phyloP scores from a whole-genome alignment of 495 filamentous ascomycete species.

The Talaromyces proteolyticus region DNA sequence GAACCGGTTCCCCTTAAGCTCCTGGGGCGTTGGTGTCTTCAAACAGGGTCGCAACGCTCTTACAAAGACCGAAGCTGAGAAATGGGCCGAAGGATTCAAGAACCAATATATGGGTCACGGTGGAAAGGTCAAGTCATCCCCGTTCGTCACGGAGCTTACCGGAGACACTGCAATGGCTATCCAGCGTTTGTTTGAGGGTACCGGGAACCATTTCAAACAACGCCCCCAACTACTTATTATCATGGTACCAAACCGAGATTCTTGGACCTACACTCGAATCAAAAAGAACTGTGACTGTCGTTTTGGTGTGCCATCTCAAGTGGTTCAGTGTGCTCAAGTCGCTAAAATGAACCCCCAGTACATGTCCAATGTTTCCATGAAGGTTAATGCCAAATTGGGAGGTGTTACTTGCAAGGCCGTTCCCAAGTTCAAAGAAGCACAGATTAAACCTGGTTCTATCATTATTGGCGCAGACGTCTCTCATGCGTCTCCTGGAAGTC shows the following conservation, averaged over 20 bases:
- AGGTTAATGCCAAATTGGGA: conserved; percentile 94
- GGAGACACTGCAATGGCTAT: conserved; percentile 47
- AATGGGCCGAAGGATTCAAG: conserved; percentile 56
- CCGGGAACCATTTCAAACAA: conserved; percentile 36
- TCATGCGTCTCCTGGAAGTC: conserved; percentile 63
- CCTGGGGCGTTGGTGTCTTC: conserved; percentile 67
- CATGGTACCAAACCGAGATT: conserved; percentile 61
- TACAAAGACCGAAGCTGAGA: conserved; percentile 35
- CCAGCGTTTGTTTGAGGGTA: conserved; percentile 42
- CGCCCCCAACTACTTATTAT: conserved; percentile 64
- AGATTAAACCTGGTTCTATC: conserved; percentile 51
- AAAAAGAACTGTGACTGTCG: conserved; percentile 81
- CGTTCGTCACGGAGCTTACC: conserved; percentile 21
- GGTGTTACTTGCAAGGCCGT: conserved; percentile 58
- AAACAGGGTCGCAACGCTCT: conserved; percentile 30
- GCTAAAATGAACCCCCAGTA: conserved; percentile 63
- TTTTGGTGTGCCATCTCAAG: conserved; percentile 72
- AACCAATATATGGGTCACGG: conserved; percentile 65
- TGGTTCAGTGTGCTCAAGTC: conserved; percentile 58
- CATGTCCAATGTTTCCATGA: conserved; percentile 84
- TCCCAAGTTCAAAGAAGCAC: conserved; percentile 19
- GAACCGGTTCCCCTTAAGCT: conserved; percentile 52
- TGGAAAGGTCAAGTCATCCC: conserved; percentile 44
- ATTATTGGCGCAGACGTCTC: conserved; percentile 89
- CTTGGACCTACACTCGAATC: conserved; percentile 63